A percentile compares a stretch with the other conserved stretches of the same genome.
These are phyloP conservation scores for Cicer pinnatifidum DNA, from an alignment of 306 rosid genomes.

Conservation along the genomic window DNA sequence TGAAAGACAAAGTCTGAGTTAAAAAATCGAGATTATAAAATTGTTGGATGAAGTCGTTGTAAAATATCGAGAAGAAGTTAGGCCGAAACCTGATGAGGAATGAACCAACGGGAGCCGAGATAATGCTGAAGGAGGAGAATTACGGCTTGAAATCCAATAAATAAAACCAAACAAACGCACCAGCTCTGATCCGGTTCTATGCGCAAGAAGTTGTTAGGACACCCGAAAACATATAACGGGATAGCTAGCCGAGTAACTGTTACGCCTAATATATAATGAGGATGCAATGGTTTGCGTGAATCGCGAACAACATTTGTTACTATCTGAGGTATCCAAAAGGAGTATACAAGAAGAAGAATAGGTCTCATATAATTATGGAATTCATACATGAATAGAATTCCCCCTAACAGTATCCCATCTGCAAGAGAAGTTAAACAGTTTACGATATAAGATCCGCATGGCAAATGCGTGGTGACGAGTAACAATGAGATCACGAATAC, in stretches of 20 bases:
- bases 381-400: conserved; percentile 93
- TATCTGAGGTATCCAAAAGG: conserved; percentile 98
- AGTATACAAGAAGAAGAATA: conserved; percentile 82
- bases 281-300: conserved; percentile 95
- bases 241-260: conserved; percentile 82
- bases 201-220: conserved; percentile 96
- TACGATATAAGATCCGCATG: conserved; percentile 6
- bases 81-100: conserved; percentile 87
- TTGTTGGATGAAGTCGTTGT: conserved; percentile 2
- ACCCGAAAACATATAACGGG: conserved; percentile 85
- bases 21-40: background rate
- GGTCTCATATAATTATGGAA: conserved; percentile 83
- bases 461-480: conserved; percentile 1
- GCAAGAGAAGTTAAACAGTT: conserved; percentile 48
- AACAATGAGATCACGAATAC: conserved; percentile 28
- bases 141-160: conserved; percentile 75
- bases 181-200: conserved; percentile 78
- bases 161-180: conserved; percentile 72
- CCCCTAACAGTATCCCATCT: conserved; percentile 98
- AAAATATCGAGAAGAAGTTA: conserved; percentile 13
- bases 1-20: conserved; percentile 25
- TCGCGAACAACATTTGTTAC: conserved; percentile 85
- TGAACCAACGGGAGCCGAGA: conserved; percentile 96
- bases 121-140: conserved; percentile 93
- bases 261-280: conserved; percentile 88